These are phyloP conservation scores for Raphanus sativus DNA, from an alignment of 345 rosid species.

Conservation along the genomic window DNA sequence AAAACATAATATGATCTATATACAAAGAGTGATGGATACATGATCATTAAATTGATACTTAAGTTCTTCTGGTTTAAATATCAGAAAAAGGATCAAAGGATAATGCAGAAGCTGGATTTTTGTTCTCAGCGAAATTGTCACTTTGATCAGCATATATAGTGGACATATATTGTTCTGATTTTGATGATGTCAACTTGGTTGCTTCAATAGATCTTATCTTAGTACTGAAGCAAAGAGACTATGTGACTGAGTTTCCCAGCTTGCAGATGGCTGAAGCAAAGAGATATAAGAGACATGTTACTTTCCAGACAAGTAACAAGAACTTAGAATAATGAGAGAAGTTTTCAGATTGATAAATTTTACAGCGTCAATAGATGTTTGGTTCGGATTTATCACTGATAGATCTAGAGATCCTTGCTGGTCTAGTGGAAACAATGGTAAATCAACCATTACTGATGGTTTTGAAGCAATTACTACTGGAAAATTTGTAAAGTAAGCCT, in stretches of 20 bases:
- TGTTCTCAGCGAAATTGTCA: not conserved
- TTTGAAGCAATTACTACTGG: conserved; percentile 35
- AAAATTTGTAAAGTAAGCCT: conserved; percentile 44
- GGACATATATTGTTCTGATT: conserved; percentile 1
- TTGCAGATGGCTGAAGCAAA: conserved; percentile 39
- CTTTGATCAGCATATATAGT: not conserved
- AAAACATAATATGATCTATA: not conserved
- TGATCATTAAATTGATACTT: conserved; percentile 18
- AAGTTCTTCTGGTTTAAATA: conserved; percentile 32
- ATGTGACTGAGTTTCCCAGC: conserved; percentile 44
- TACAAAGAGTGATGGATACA: conserved; percentile 16
- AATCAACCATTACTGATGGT: conserved; percentile 37
- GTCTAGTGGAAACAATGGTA: conserved; percentile 36
- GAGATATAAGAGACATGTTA: conserved; percentile 11
- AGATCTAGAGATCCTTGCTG: conserved; percentile 39
- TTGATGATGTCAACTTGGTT: not conserved
- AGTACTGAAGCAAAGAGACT: conserved; percentile 30
- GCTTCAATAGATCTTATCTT: conserved; percentile 20
- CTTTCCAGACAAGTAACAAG: conserved; percentile 10
- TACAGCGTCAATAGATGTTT: conserved; percentile 21
- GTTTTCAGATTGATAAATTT: conserved; percentile 29
- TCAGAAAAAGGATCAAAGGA: conserved; percentile 27
- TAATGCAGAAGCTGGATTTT: conserved; percentile 7
- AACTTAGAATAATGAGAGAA: not conserved
- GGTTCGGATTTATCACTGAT: conserved; percentile 28